Conservation (phyloP, 78 protist genomes). For the Dictyostelium citrinum region DNA sequence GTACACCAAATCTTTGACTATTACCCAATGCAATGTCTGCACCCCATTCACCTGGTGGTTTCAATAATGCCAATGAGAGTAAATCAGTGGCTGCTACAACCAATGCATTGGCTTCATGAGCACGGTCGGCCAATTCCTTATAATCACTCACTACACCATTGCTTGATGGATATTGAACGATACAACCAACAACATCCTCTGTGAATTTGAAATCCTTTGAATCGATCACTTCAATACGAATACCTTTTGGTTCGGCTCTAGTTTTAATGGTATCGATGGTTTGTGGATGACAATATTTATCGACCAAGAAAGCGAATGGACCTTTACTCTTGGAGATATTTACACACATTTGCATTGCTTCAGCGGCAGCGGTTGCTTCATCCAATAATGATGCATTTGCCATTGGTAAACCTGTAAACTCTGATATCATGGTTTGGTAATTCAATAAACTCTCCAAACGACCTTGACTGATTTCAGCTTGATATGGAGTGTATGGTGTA, state of each 20-base stretch:
- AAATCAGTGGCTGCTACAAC: constrained; percentile 91
- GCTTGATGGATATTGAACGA: constrained; percentile 93
- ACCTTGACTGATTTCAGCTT: constrained; percentile 98
- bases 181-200: constrained; percentile 78
- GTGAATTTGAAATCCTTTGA: constrained; percentile 31
- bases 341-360: constrained; percentile 94
- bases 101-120: constrained; percentile 54
- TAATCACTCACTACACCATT: constrained; percentile 87
- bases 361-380: constrained; percentile 97
- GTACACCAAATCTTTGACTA: constrained; percentile 98
- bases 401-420: constrained; percentile 91
- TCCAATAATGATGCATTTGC: constrained; percentile 97
- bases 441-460: constrained; percentile 97
- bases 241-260: constrained; percentile 89
- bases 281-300: constrained; percentile 88
- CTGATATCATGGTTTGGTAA: constrained; percentile 97
- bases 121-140: constrained; percentile 43
- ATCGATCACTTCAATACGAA: constrained; percentile 74
- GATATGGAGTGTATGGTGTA: constrained; percentile 99
- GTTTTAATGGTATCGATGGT: constrained; percentile 90
- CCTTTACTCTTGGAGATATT: constrained; percentile 49
- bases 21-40: constrained; percentile 96
- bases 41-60: constrained; percentile 87
- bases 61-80: constrained; percentile 91
- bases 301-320: constrained; percentile 78